Evolutionary conservation across 1,284 basidiomycete genomes (phyloP).

Genomic region (Cryptococcus sp.): DNA sequence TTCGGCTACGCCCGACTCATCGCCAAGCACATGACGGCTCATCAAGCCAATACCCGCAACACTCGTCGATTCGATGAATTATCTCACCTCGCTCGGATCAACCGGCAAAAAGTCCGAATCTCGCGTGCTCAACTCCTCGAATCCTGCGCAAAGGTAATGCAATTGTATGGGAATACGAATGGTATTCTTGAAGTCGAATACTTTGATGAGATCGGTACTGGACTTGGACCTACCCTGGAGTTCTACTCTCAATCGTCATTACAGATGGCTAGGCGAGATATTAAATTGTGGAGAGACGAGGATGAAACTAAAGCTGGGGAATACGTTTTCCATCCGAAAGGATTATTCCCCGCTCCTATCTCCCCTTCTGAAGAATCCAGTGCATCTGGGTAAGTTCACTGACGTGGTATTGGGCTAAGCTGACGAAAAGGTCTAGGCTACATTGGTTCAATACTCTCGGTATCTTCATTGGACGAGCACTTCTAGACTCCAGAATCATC

Average conservation of each 20-base stretch:
- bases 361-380: constrained; percentile 53
- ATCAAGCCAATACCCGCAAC: constrained; percentile 61
- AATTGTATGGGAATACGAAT: constrained; percentile 83
- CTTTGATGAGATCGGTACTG: constrained; percentile 98
- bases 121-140: constrained; percentile 90
- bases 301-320: constrained; percentile 60
- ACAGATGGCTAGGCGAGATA: constrained; percentile 81
- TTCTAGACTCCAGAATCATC: constrained; percentile 95
- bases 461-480: constrained; percentile 95
- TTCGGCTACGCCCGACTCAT: constrained; percentile 95
- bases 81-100: constrained; percentile 83
- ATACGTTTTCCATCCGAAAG: constrained; percentile 75
- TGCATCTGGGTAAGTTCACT: constrained; percentile 16
- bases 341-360: constrained; percentile 85
- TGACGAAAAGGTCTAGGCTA: constrained; percentile 45
- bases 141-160: constrained; percentile 96
- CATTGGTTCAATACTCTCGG: constrained; percentile 86
- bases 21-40: constrained; percentile 80
- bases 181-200: constrained; percentile 97
- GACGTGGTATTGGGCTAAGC: no score
- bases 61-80: constrained; percentile 81
- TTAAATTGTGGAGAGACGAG: constrained; percentile 87
- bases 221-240: constrained; percentile 95
- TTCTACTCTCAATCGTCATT: constrained; percentile 92
- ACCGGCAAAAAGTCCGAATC: constrained; percentile 95